Percentiles rank a stretch among this genome's conserved stretches.
phyloP scores from a whole-genome alignment of 306 rosid species.

The Cicer cuneatum region DNA sequence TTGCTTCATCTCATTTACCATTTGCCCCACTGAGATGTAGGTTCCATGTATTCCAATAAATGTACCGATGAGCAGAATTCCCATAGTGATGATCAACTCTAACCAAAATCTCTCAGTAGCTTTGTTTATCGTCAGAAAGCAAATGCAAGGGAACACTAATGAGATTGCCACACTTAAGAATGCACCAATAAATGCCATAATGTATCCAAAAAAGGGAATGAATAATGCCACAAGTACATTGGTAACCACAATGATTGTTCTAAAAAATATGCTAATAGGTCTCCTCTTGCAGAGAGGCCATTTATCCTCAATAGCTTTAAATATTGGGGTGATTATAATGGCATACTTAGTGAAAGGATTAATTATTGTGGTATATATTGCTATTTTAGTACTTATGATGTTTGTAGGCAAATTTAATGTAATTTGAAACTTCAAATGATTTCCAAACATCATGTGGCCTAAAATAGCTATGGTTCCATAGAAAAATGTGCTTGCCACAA shows the following conservation, averaged over 20 bases:
- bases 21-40: constrained; percentile 52
- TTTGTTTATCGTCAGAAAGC: constrained; percentile 69
- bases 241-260: constrained; percentile 58
- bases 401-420: constrained; percentile 66
- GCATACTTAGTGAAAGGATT: constrained; percentile 76
- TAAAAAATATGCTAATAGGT: constrained; percentile 44
- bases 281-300: constrained; percentile 28
- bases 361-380: constrained; percentile 65
- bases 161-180: constrained; percentile 54
- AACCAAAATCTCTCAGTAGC: constrained; percentile 50
- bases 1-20: constrained; percentile 48
- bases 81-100: constrained; percentile 48
- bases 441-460: constrained; percentile 76
- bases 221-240: constrained; percentile 58
- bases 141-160: constrained; percentile 65
- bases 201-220: constrained; percentile 68
- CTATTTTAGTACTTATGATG: constrained; percentile 56
- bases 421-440: constrained; percentile 57
- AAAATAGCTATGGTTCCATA: constrained; percentile 65
- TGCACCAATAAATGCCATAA: constrained; percentile 75
- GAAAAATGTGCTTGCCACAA: constrained; percentile 52
- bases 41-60: constrained; percentile 59
- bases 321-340: constrained; percentile 60
- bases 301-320: constrained; percentile 60
- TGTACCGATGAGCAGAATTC: constrained; percentile 52